Conservation (phyloP, 2,329 filamentous ascomycete genomes). For the Colletotrichum acutatum region DNA sequence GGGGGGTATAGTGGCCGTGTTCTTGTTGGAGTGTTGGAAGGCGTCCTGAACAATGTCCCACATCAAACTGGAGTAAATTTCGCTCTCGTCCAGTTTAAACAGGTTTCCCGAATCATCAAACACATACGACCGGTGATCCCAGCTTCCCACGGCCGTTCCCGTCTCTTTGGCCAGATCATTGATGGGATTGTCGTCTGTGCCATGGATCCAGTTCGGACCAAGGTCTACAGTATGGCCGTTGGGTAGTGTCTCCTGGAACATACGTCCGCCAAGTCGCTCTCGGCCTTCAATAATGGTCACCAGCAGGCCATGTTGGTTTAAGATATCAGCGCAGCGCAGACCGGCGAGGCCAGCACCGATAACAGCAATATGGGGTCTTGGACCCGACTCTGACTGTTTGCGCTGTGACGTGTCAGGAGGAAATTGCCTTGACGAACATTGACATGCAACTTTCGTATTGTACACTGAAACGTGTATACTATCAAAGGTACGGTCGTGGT, state of each 20-base stretch:
- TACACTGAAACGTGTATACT: background rate
- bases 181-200: conserved; percentile 77
- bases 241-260: conserved; percentile 62
- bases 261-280: conserved; percentile 73
- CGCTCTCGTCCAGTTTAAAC: conserved; percentile 58
- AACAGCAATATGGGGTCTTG: conserved; percentile 69
- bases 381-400: conserved; percentile 34
- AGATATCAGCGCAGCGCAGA: conserved; percentile 75
- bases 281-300: conserved; percentile 79
- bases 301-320: conserved; percentile 71
- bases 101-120: conserved; percentile 67
- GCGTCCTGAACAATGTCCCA: conserved; percentile 77
- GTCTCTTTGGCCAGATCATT: conserved; percentile 73
- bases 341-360: conserved; percentile 78
- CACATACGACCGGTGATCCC: conserved; percentile 64
- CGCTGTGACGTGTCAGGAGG: conserved; percentile 31
- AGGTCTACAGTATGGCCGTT: conserved; percentile 64
- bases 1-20: conserved; percentile 58
- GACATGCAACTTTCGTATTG: conserved; percentile 2
- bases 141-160: conserved; percentile 58
- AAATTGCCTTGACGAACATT: conserved; percentile 1
- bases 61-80: conserved; percentile 62
- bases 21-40: conserved; percentile 72
- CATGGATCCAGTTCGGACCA: conserved; percentile 86
- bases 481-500: conserved; percentile 9